phyloP scores from a whole-genome alignment of 2,329 filamentous ascomycete species.

The Gaeumannomyces sp. region DNA sequence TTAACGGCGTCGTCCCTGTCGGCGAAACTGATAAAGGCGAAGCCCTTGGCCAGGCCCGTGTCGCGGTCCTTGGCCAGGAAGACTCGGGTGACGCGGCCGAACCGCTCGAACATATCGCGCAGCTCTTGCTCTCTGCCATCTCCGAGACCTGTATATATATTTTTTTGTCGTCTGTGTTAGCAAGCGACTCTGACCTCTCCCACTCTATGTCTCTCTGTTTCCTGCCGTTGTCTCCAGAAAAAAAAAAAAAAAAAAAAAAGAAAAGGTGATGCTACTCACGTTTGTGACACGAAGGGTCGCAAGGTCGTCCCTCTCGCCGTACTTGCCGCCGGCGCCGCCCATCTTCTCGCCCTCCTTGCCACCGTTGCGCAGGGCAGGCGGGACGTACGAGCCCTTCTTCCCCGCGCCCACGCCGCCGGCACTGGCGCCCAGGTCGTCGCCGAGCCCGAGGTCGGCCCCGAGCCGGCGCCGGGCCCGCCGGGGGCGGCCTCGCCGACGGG shows the following conservation, averaged over 20 bases:
- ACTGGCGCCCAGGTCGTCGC: constrained; percentile 44
- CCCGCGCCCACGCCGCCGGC: constrained; percentile 35
- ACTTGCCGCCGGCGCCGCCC: constrained; percentile 67
- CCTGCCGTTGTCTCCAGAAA: not conserved
- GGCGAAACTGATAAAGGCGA: constrained; percentile 96
- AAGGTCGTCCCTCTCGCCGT: constrained; percentile 86
- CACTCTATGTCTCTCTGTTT: too few species aligned
- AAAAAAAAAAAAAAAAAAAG: constrained; percentile 9
- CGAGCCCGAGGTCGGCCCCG: constrained; percentile 49
- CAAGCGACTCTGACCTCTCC: not conserved
- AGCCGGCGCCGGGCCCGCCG: constrained; percentile 44
- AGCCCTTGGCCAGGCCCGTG: constrained; percentile 93
- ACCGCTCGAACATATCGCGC: constrained; percentile 96
- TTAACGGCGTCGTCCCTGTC: constrained; percentile 84
- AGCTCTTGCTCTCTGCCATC: constrained; percentile 92
- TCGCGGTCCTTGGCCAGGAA: constrained; percentile 98
- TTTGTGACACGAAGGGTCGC: constrained; percentile 97
- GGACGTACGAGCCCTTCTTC: constrained; percentile 83
- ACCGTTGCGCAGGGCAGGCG: constrained; percentile 79
- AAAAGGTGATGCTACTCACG: constrained; percentile 49
- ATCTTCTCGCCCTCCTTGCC: constrained; percentile 70
- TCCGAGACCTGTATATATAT: constrained; percentile 67
- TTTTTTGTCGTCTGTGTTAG: constrained; percentile 20
- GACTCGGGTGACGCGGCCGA: constrained; percentile 91
- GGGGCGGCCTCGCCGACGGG: constrained; percentile 60